Base-by-base conservation (phyloP, 1,139 yeast genomes). In the Maudiozyma humilis region DNA sequence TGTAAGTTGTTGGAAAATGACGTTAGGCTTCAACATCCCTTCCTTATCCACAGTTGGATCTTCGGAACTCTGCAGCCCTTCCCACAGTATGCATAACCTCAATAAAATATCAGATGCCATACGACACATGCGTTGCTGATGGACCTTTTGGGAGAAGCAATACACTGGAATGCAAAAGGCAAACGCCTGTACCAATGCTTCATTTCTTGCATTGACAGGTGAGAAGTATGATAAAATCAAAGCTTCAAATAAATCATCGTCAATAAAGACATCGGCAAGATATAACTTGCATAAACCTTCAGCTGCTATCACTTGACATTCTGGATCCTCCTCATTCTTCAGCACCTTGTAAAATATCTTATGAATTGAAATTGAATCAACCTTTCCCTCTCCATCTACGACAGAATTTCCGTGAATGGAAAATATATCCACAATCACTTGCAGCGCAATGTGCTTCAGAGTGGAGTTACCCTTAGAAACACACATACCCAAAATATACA, bases 91-190 rank as follows among this genome's bases (percentile, higher is more conserved):
- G 35, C 61, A 55, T 38, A 84, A 63, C 51, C 93, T 70, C 44
- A 71, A 69, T 36, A 87, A 63, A 6, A 85, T 77, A 60, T 83
- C 93, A 2, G 82, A 79, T 17, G 80, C 79, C 15, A 82, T 72
- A 18, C 76, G 67, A 5, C 82, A 75, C 57, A 89, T 67, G 48
- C 81, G 71, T 41, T 72, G 71, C 61, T 88, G 96, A 62, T 88
- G 95, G 23, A 69, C 70, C 1, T 73, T 67, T 52, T 83, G 89
- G 34, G 96, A 84, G 59, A 78, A 85, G 31, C 94, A 82, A 60
- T 86, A 88, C 0, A 86, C 95, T 0, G 97, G 97, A 32, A 91
- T 72, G 58, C 96, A 88, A 59, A 86, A 88, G 10, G 94, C 79
- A 47, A 89, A 75, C 1, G 86, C 83, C 64, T 91, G 97, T 45